Conservation (phyloP, 495 filamentous ascomycete species). For the Parachaetomium inaequale region DNA sequence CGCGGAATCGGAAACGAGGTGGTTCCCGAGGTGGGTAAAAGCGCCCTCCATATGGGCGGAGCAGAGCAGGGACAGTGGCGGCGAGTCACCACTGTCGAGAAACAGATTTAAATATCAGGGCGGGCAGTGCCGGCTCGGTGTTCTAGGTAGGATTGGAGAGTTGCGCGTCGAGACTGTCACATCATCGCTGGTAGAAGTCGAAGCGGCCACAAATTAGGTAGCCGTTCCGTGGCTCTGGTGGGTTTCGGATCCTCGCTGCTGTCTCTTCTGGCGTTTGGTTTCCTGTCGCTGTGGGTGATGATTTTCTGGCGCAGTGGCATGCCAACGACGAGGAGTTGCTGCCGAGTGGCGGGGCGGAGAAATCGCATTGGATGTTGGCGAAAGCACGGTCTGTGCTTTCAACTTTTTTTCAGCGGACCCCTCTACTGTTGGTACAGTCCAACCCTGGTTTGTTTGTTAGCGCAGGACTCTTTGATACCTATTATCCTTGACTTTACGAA, state of each 20-base stretch:
- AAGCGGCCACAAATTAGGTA: neutral
- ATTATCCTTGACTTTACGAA: too few relatives aligned
- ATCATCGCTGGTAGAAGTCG: constrained; percentile 29
- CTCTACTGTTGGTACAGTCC: too few relatives aligned
- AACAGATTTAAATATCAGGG: constrained; percentile 1
- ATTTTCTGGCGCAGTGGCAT: constrained; percentile 27
- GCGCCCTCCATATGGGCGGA: constrained; percentile 65
- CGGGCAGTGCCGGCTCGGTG: constrained; percentile 1
- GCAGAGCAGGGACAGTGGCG: constrained; percentile 16
- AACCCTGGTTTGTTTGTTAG: too few relatives aligned
- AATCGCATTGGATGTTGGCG: constrained; percentile 7
- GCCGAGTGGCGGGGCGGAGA: constrained; percentile 26
- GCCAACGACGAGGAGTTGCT: constrained; percentile 6
- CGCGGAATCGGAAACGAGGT: constrained; percentile 69
- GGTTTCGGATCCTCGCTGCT: neutral
- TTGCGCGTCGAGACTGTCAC: constrained; percentile 29
- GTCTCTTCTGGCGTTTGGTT: neutral
- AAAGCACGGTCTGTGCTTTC: constrained; percentile 19
- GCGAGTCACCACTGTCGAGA: constrained; percentile 17
- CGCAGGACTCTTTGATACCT: too few relatives aligned
- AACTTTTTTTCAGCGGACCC: constrained; percentile 16
- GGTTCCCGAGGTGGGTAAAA: constrained; percentile 81
- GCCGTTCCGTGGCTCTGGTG: neutral
- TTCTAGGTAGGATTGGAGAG: constrained; percentile 16
- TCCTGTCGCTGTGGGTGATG: constrained; percentile 17